phyloP scores from a whole-genome alignment of 805 yeast species.

The Komagataella pseudopastoris region DNA sequence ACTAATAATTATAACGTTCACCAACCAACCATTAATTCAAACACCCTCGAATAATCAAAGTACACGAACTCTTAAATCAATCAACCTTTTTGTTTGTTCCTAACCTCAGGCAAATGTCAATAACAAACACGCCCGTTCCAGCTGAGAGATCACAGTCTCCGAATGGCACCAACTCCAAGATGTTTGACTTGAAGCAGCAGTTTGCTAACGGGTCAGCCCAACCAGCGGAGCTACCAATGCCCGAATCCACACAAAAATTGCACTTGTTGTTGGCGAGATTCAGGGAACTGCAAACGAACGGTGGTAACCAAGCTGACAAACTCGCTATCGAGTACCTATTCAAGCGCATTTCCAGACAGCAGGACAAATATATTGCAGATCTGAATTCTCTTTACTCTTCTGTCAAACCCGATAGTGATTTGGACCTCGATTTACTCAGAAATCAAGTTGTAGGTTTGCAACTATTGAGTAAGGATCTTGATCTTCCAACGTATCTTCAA shows the following conservation, averaged over 20 bases:
- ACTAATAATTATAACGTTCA: neutral
- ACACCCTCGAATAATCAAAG: neutral
- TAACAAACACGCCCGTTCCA: neutral
- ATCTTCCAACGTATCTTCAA: conserved; percentile 43
- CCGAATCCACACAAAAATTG: conserved; percentile 11
- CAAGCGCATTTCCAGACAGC: conserved; percentile 24
- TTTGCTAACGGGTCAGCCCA: neutral
- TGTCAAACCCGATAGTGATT: neutral
- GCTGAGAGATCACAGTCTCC: neutral
- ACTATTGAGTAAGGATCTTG: conserved; percentile 49
- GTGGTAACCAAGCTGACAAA: conserved; percentile 19
- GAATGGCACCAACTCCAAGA: neutral
- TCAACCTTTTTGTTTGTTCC: neutral
- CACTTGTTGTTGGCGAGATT: conserved; percentile 15
- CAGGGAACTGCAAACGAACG: conserved; percentile 10
- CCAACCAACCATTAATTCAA: neutral
- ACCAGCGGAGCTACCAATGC: conserved; percentile 12
- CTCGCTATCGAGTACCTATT: conserved; percentile 28
- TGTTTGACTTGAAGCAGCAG: neutral
- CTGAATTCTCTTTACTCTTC: conserved; percentile 3
- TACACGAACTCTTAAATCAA: neutral
- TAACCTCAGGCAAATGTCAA: neutral
- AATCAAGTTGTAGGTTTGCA: conserved; percentile 55
- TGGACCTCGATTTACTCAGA: conserved; percentile 30
- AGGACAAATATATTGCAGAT: conserved; percentile 19